phyloP scores from a whole-genome alignment of 1,284 basidiomycete genomes.

The Tilletiopsis washingtonensis region DNA sequence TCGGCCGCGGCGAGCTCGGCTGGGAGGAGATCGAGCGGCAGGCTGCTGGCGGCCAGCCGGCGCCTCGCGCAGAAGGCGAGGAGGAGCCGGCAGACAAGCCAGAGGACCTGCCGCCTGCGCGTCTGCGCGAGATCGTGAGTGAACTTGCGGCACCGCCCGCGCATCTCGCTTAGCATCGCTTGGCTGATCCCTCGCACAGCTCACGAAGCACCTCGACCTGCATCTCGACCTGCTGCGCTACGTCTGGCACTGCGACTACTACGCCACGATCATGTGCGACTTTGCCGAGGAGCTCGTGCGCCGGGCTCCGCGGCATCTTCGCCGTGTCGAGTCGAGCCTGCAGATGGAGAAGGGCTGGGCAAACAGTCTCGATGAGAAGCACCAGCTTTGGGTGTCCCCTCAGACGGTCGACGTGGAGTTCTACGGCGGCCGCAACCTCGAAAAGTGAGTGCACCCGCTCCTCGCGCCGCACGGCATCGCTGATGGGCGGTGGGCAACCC shows the following conservation, averaged over 20 bases:
- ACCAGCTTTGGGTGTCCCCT: conserved; percentile 18
- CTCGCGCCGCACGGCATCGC: no score
- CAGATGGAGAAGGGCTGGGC: conserved; percentile 23
- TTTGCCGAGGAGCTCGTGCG: conserved; percentile 41
- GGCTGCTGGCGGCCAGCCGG: not conserved
- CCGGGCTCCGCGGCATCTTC: not conserved
- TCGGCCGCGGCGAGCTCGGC: not conserved
- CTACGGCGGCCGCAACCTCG: conserved; percentile 20
- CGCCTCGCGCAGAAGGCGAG: conserved; percentile 1
- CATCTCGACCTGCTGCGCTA: conserved; percentile 35
- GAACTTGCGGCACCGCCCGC: not conserved
- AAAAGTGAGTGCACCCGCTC: conserved; percentile 1
- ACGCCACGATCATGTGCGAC: conserved; percentile 35
- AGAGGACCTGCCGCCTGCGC: not conserved
- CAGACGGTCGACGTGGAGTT: conserved; percentile 19
- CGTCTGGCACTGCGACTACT: conserved; percentile 43
- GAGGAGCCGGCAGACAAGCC: no score
- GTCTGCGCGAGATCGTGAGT: not conserved
- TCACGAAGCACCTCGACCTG: conserved; percentile 38
- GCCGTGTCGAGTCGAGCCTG: not conserved
- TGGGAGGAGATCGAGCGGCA: not conserved
- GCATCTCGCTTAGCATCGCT: not conserved
- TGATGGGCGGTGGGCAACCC: no score
- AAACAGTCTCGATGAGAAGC: conserved; percentile 31
- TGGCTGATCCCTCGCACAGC: not conserved